These are phyloP conservation scores for Aspergillus hiratsukae DNA, from an alignment of 2,329 filamentous ascomycete genomes.

Conservation along the genomic window DNA sequence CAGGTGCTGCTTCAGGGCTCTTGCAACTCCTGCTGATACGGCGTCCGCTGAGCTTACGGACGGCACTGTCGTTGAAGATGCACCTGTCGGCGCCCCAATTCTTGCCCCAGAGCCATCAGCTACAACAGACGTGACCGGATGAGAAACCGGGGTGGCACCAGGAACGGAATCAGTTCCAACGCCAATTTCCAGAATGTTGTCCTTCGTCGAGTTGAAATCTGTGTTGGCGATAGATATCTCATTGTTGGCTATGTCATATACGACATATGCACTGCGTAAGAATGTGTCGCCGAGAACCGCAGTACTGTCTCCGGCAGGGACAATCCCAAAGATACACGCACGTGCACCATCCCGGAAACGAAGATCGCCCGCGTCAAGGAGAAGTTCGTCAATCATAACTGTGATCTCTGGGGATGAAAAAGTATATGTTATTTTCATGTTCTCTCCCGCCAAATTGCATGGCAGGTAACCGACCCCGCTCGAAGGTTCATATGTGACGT, in stretches of 20 bases:
- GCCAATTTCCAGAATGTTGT: slow-evolving; percentile 52
- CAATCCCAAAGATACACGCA: slow-evolving; percentile 48
- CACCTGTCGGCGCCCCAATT: slow-evolving; percentile 25
- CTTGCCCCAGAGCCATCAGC: slow-evolving; percentile 43
- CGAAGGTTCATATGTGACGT: slow-evolving; percentile 55
- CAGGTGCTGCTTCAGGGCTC: neutral
- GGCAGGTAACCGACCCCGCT: slow-evolving; percentile 52
- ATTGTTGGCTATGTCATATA: slow-evolving; percentile 58
- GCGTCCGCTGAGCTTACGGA: slow-evolving; percentile 5
- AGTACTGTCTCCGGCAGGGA: slow-evolving; percentile 43
- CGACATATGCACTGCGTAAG: slow-evolving; percentile 59
- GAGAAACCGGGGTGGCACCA: slow-evolving; percentile 48
- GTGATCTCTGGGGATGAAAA: slow-evolving; percentile 54
- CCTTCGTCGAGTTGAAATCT: slow-evolving; percentile 52
- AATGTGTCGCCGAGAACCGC: slow-evolving; percentile 59
- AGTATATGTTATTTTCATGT: slow-evolving; percentile 52
- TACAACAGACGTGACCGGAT: slow-evolving; percentile 47
- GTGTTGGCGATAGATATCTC: slow-evolving; percentile 59
- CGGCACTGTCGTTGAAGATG: slow-evolving; percentile 12
- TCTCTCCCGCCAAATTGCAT: slow-evolving; percentile 48
- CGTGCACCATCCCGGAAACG: slow-evolving; percentile 30
- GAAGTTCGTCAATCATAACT: slow-evolving; percentile 53
- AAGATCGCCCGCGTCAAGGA: slow-evolving; percentile 47
- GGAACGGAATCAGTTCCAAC: slow-evolving; percentile 48
- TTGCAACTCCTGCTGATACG: neutral